A percentile compares a stretch with the other conserved stretches of the same genome.
These are phyloP conservation scores for Ramalina peruviana DNA, from an alignment of 495 filamentous ascomycete species.

Conservation along the genomic window DNA sequence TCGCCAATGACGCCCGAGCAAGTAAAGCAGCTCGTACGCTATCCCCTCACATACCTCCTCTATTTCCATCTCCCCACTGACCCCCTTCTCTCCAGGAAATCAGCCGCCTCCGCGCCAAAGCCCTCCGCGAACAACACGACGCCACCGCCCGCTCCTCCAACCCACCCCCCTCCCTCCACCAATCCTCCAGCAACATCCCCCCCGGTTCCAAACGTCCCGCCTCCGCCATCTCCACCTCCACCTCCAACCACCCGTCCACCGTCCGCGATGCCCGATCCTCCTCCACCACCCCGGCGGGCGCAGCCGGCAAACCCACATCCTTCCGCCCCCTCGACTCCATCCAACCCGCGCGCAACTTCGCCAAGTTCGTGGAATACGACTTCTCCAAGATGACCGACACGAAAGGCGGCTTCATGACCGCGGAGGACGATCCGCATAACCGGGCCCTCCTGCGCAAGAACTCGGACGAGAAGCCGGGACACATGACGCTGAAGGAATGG, in stretches of 20 bases:
- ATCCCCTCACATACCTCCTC: background rate
- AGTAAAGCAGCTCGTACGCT: conserved; percentile 50
- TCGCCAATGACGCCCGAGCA: conserved; percentile 61
- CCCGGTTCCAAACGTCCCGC: conserved; percentile 47
- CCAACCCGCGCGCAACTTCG: conserved; percentile 64
- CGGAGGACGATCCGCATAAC: conserved; percentile 82
- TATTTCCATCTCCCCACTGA: conserved; percentile 2
- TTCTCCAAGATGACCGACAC: conserved; percentile 96
- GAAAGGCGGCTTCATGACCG: conserved; percentile 81
- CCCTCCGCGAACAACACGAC: conserved; percentile 57
- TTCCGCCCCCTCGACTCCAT: conserved; percentile 41
- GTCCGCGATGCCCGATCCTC: conserved; percentile 48
- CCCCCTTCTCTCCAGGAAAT: conserved; percentile 47
- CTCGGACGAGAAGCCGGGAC: conserved; percentile 49
- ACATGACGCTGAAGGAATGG: conserved; percentile 92
- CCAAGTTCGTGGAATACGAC: conserved; percentile 91
- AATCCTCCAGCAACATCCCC: conserved; percentile 19
- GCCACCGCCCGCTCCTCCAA: conserved; percentile 21
- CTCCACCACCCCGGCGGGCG: conserved; percentile 10
- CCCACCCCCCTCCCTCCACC: conserved; percentile 14
- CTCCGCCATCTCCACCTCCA: conserved; percentile 42
- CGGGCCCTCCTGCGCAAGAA: conserved; percentile 36
- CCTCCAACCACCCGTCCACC: conserved; percentile 40
- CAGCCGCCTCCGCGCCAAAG: conserved; percentile 84
- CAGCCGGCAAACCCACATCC: conserved; percentile 11